Percentiles rank a stretch among this genome's conserved stretches.
These are phyloP conservation scores for Epipyxis sp. DNA, from an alignment of 108 stramenopile genomes.

Conservation along the genomic window DNA sequence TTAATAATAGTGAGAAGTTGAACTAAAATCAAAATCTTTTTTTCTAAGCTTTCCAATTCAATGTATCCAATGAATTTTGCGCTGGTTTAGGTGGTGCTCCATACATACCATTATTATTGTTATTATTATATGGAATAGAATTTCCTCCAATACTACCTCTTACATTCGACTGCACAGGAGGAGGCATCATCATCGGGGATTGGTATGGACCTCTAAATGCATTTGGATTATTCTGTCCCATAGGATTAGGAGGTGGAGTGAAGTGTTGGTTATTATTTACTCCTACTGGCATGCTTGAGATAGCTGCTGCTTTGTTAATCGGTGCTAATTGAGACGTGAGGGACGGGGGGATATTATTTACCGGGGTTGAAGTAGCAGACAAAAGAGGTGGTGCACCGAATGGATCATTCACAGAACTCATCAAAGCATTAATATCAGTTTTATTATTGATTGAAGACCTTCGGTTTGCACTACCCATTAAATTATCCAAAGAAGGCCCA, in stretches of 20 bases:
- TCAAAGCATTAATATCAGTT: background rate
- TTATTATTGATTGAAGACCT: background rate
- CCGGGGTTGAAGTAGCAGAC: background rate
- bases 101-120: no score
- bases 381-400: conserved; percentile 8
- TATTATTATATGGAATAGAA: no score
- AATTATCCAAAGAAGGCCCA: background rate
- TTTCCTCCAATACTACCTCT: no score
- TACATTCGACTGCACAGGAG: no score
- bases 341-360: no score
- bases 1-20: no score
- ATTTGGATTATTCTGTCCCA: background rate
- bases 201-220: background rate
- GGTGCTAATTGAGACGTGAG: background rate
- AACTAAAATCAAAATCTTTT: no score
- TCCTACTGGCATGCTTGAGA: no score
- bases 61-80: conserved; percentile 1
- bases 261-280: conserved; percentile 1
- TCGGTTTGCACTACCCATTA: background rate
- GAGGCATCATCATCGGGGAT: background rate
- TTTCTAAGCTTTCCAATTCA: background rate
- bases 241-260: background rate
- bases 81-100: no score
- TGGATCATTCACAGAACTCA: background rate
- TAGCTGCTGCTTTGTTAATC: no score